Evolutionary conservation across 2,329 filamentous ascomycete genomes (phyloP).

Genomic region (Tolypocladium cylindrosporum): DNA sequence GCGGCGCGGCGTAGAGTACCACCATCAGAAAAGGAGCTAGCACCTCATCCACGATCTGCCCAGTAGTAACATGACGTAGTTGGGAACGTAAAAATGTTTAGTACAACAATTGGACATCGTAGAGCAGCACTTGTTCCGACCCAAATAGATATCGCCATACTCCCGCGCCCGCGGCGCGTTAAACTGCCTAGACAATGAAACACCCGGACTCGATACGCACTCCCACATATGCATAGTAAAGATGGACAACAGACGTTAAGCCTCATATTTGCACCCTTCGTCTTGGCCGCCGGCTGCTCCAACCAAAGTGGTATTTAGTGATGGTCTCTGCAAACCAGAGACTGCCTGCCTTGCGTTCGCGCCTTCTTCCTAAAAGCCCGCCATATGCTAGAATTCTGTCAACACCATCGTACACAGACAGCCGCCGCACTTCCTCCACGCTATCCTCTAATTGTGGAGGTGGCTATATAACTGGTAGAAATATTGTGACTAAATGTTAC

Average conservation of each 20-base stretch:
- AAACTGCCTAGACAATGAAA: background rate
- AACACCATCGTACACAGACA: constrained; percentile 12
- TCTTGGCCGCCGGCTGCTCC: constrained; percentile 4
- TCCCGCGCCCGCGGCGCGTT: background rate
- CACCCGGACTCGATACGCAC: background rate
- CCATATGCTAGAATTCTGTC: constrained; percentile 20
- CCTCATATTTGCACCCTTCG: background rate
- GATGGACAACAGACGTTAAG: background rate
- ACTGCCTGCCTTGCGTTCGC: constrained; percentile 2
- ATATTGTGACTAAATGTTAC: constrained; percentile 6
- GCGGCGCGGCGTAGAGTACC: background rate
- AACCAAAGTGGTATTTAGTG: constrained; percentile 9
- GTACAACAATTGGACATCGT: background rate
- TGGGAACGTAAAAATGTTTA: too few relatives aligned
- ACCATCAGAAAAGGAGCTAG: background rate
- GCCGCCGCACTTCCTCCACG: constrained; percentile 2
- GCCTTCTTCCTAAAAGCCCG: constrained; percentile 22
- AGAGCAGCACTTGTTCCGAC: background rate
- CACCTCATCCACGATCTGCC: background rate
- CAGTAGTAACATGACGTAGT: too few relatives aligned
- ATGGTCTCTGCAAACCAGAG: constrained; percentile 10
- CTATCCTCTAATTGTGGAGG: constrained; percentile 6
- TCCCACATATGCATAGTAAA: background rate
- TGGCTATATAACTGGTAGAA: constrained; percentile 9
- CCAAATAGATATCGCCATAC: background rate